A percentile compares a stretch with the other conserved stretches of the same genome.
phyloP scores from a whole-genome alignment of 805 yeast species.

The Hanseniaspora pseudoguilliermondii region DNA sequence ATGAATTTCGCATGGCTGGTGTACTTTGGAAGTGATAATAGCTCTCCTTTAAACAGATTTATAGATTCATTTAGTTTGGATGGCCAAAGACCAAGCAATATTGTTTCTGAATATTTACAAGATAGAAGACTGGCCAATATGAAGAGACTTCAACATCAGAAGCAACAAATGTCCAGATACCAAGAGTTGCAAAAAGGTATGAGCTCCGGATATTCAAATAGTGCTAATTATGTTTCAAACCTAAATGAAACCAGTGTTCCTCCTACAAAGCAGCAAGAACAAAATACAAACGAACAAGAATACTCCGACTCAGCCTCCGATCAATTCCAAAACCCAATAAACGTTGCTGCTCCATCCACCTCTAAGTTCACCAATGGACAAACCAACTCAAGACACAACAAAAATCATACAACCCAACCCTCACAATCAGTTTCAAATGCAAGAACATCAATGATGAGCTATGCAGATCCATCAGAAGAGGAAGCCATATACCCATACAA shows the following conservation, averaged over 20 bases:
- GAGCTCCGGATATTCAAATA: slow-evolving; percentile 16
- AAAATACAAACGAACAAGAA: slow-evolving; percentile 26
- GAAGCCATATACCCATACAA: slow-evolving; percentile 50
- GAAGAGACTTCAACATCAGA: slow-evolving; percentile 13
- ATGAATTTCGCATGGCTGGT: slow-evolving; percentile 74
- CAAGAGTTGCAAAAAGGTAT: slow-evolving; percentile 15
- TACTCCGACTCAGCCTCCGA: neutral
- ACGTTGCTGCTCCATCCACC: slow-evolving; percentile 19
- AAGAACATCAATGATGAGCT: slow-evolving; percentile 27
- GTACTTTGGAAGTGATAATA: slow-evolving; percentile 82
- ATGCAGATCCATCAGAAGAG: slow-evolving; percentile 28
- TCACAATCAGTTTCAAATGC: slow-evolving; percentile 18
- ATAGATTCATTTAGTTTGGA: slow-evolving; percentile 68
- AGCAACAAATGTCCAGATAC: slow-evolving; percentile 13
- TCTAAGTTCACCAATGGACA: slow-evolving; percentile 6
- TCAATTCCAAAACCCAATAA: slow-evolving; percentile 10
- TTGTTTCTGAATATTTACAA: slow-evolving; percentile 16
- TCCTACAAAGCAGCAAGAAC: neutral
- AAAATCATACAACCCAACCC: slow-evolving; percentile 11
- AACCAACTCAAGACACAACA: neutral
- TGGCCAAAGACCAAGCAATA: slow-evolving; percentile 31
- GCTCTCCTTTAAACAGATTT: slow-evolving; percentile 73
- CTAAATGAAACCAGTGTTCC: slow-evolving; percentile 11
- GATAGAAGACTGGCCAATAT: slow-evolving; percentile 12
- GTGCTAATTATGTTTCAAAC: slow-evolving; percentile 32